phyloP scores from a whole-genome alignment of 2,329 filamentous ascomycete species.

The Pseudonectria foliicola region DNA sequence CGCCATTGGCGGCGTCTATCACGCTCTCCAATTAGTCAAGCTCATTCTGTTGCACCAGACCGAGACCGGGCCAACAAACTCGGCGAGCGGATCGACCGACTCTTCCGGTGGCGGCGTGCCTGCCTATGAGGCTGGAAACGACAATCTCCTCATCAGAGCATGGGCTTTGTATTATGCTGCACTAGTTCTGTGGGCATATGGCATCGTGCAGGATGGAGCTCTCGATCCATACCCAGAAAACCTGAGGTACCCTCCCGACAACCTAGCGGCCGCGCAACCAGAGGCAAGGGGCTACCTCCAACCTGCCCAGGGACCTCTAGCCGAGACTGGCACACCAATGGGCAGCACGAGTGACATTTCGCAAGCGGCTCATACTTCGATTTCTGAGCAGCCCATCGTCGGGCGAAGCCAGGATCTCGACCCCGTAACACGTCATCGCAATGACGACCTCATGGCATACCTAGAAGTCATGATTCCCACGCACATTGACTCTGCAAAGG shows the following conservation, averaged over 20 bases:
- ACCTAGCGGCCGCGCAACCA: conserved; percentile 9
- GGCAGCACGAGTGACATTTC: conserved; percentile 9
- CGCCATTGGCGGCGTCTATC: conserved; percentile 21
- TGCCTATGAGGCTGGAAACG: conserved; percentile 18
- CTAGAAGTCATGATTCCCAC: conserved; percentile 23
- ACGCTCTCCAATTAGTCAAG: conserved; percentile 19
- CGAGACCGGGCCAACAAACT: conserved; percentile 8
- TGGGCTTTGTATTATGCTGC: conserved; percentile 23
- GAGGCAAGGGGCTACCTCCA: conserved; percentile 2
- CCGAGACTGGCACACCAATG: conserved; percentile 2
- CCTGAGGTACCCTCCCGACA: conserved; percentile 16
- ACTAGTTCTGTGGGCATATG: conserved; percentile 21
- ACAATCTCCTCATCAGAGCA: conserved; percentile 17
- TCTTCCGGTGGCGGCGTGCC: conserved; percentile 14
- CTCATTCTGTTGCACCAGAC: conserved; percentile 18
- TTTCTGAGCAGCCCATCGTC: conserved; percentile 8
- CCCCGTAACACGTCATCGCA: conserved; percentile 14
- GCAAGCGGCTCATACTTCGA: conserved; percentile 9
- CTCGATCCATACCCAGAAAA: conserved; percentile 21
- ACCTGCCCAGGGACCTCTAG: conserved; percentile 8
- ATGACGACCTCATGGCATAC: conserved; percentile 21
- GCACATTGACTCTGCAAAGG: conserved; percentile 21
- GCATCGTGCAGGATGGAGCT: conserved; percentile 20
- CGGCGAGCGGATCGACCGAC: conserved; percentile 9
- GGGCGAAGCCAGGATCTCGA: conserved; percentile 12